Evolutionary conservation across 495 filamentous ascomycete species (phyloP), one percentile per base, ranked within the genome.

Genomic region (Chaetomium cochliodes): DNA sequence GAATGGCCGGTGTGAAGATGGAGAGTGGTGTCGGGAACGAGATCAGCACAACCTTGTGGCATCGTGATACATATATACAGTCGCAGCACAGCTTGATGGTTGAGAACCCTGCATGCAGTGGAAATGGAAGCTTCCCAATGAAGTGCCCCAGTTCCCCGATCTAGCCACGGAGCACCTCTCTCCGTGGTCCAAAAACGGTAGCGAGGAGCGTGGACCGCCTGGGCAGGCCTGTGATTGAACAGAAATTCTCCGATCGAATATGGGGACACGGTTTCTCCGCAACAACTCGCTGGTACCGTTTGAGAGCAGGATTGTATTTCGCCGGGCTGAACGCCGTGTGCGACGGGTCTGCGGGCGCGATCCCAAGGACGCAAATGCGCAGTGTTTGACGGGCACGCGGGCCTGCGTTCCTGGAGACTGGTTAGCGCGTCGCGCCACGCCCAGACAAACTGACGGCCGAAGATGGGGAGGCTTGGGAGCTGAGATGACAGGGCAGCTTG

Each of bases 131-230:
- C 55, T 63, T 55, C 51, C 60, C 9, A 5, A 57, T 30, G 16
- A 25, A 60, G 57, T n/a, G 9, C 37, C 53, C 39, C 37, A 56
- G 20, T 51, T 58, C 25, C 50, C 68, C 39, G 18, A 39, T 61
- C 15, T 30, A 37, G 66, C 22, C 22, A 2, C 69, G 71, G 73
- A 70, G 20, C 7, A 50, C 65, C 57, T 42, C 37, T 67, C 69
- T 72, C 73, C 73, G 73, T 55, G 65, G 58, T 66, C 54, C 71
- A 62, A 59, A 69, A 72, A 33, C 11, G 58, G 73, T 37, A 52
- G 65, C 37, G 58, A 65, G 65, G 65, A 70, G 62, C 25, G 41
- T 65, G 57, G 22, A 46, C 55, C 57, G 53, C 57, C 62, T 50
- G 47, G 23, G 42, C 42, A 20, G n/a, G 52, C 37, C 49, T 25